These are phyloP conservation scores for Sungouiella thailandica DNA, from an alignment of 805 yeast genomes.

Conservation along the genomic window DNA sequence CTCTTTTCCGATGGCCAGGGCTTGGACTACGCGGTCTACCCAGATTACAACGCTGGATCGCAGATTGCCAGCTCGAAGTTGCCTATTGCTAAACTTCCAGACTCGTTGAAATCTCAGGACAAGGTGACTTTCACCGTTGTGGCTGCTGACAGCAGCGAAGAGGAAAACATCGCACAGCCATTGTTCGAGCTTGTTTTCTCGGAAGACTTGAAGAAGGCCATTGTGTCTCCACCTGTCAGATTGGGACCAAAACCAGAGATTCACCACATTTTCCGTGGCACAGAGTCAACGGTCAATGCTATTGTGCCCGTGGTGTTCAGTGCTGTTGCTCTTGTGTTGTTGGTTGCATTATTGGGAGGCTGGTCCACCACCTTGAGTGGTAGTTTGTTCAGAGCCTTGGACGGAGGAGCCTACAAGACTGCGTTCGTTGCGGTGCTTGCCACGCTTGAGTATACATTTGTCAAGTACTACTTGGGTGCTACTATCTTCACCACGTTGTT, in stretches of 20 bases:
- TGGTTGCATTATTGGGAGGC: constrained; percentile 37
- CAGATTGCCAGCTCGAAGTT: constrained; percentile 21
- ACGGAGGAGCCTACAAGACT: constrained; percentile 25
- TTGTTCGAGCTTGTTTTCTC: constrained; percentile 30
- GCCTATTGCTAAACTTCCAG: constrained; percentile 27
- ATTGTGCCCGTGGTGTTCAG: constrained; percentile 49
- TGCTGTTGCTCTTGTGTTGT: constrained; percentile 36
- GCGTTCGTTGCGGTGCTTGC: constrained; percentile 46
- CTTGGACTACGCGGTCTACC: constrained; percentile 29
- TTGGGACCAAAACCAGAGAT: constrained; percentile 57
- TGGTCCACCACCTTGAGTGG: constrained; percentile 35
- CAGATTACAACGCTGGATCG: constrained; percentile 18
- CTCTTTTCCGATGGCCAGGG: constrained; percentile 26
- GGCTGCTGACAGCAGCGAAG: constrained; percentile 18
- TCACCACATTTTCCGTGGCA: constrained; percentile 52
- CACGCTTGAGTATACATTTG: constrained; percentile 49
- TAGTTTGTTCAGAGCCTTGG: constrained; percentile 19
- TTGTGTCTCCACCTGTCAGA: constrained; percentile 24
- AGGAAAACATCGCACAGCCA: constrained; percentile 17
- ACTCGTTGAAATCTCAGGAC: constrained; percentile 30
- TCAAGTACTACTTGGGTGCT: constrained; percentile 53
- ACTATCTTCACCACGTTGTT: constrained; percentile 57
- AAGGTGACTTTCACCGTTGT: constrained; percentile 27
- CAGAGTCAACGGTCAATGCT: constrained; percentile 49
- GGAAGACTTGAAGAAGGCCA: constrained; percentile 19